A percentile compares a stretch with the other conserved stretches of the same genome.
Evolutionary conservation across 805 yeast species (phyloP).

Genomic region (Naumovozyma castellii): DNA sequence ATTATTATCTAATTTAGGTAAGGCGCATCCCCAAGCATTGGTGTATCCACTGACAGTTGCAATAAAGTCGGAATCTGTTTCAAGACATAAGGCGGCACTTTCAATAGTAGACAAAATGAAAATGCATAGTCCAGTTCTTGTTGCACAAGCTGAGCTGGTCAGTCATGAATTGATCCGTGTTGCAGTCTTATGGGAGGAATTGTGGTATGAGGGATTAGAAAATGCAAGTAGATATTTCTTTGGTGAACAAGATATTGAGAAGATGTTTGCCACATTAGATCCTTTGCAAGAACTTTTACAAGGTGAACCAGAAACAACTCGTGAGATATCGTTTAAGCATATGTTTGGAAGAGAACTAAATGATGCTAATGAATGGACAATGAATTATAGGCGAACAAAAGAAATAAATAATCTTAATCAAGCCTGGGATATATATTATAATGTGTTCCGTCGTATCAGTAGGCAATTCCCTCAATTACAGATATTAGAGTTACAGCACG

Average conservation of each 20-base stretch:
- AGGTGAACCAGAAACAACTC: slow-evolving; percentile 77
- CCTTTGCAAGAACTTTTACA: slow-evolving; percentile 77
- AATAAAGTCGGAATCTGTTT: slow-evolving; percentile 78
- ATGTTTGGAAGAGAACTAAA: slow-evolving; percentile 84
- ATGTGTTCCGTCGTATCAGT: slow-evolving; percentile 80
- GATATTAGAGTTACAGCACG: slow-evolving; percentile 78
- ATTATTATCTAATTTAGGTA: slow-evolving; percentile 72
- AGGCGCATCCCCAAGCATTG: slow-evolving; percentile 91
- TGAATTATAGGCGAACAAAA: slow-evolving; percentile 71
- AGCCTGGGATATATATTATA: slow-evolving; percentile 95
- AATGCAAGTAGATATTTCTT: slow-evolving; percentile 87
- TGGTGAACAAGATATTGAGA: slow-evolving; percentile 89
- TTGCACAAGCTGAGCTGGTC: slow-evolving; percentile 81
- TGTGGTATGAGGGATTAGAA: slow-evolving; percentile 93
- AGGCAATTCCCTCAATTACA: slow-evolving; percentile 80
- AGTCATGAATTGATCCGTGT: slow-evolving; percentile 84
- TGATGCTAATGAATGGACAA: slow-evolving; percentile 88
- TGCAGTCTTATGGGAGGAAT: slow-evolving; percentile 92
- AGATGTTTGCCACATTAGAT: slow-evolving; percentile 81
- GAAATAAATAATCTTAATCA: slow-evolving; percentile 83
- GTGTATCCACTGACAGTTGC: slow-evolving; percentile 92
- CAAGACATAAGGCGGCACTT: slow-evolving; percentile 79
- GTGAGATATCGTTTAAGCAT: slow-evolving; percentile 80
- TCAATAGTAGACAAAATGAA: slow-evolving; percentile 85
- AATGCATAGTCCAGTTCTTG: slow-evolving; percentile 68